These are phyloP conservation scores for Fraxinus velutina DNA, from an alignment of 305 asterid species.

Conservation along the genomic window DNA sequence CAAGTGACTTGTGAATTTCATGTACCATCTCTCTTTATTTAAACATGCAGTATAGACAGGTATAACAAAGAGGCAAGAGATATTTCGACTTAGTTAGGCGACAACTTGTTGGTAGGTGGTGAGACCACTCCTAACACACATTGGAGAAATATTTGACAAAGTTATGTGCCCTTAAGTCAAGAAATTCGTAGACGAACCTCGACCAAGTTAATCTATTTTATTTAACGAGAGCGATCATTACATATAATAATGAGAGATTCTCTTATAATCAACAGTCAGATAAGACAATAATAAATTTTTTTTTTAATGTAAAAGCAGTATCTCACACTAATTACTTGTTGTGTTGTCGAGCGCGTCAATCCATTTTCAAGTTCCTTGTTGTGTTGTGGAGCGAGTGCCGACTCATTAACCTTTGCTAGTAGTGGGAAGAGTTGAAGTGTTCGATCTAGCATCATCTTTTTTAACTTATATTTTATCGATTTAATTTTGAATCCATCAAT, in stretches of 20 bases:
- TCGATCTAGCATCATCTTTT: neutral
- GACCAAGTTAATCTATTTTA: neutral
- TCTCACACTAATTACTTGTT: neutral
- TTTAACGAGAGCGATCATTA: neutral
- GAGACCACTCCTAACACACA: neutral
- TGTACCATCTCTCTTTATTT: neutral
- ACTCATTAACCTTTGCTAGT: neutral
- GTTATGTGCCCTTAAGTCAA: neutral
- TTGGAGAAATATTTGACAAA: neutral
- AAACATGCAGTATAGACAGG: neutral
- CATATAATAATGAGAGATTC: neutral
- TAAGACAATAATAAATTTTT: neutral
- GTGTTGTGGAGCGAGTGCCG: neutral
- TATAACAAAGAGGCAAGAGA: neutral
- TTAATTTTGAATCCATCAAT: neutral
- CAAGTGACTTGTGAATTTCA: neutral
- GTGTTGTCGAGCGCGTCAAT: neutral
- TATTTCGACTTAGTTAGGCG: neutral
- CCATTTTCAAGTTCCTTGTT: neutral
- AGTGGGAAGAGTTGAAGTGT: neutral
- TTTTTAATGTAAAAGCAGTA: too few relatives aligned
- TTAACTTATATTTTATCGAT: neutral
- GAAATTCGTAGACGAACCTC: neutral
- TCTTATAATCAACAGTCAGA: neutral
- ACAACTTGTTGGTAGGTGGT: slow-evolving; percentile 6